phyloP scores from a whole-genome alignment of 768 basidiomycete genomes.

The Termitomyces titanicus region DNA sequence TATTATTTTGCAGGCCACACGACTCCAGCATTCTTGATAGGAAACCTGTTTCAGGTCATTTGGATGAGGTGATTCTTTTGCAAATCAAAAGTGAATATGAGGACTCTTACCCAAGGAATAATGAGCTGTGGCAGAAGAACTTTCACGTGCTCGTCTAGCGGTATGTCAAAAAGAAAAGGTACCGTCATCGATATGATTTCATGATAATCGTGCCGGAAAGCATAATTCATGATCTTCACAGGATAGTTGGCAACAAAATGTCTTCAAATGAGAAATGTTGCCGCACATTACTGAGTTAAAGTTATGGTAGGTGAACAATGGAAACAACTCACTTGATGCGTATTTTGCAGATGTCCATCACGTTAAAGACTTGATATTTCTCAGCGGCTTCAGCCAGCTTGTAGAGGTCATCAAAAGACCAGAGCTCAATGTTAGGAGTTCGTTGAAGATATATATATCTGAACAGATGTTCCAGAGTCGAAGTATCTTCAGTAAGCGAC shows the following conservation, averaged over 20 bases:
- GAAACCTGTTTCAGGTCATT: not conserved
- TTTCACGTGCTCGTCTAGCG: not conserved
- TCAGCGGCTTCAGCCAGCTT: too few species aligned
- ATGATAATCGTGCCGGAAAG: constrained; percentile 6
- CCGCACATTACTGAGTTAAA: too few species aligned
- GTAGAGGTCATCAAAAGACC: constrained; percentile 14
- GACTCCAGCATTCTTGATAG: not conserved
- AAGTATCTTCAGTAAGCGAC: constrained; percentile 19
- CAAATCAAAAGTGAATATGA: not conserved
- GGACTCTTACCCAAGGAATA: not conserved
- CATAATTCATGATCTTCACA: constrained; percentile 11
- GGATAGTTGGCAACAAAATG: constrained; percentile 8
- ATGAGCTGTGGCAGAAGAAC: not conserved
- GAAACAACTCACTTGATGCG: too few species aligned
- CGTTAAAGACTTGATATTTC: not conserved
- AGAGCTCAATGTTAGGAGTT: constrained; percentile 17
- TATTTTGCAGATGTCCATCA: too few species aligned
- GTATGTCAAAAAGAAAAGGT: not conserved
- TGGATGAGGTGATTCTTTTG: not conserved
- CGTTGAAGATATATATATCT: constrained; percentile 23
- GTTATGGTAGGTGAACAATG: too few species aligned
- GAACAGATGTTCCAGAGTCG: constrained; percentile 24
- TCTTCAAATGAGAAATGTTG: not conserved
- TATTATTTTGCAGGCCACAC: not conserved
- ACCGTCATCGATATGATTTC: not conserved